Percentiles rank a stretch among this genome's conserved stretches.
phyloP scores from a whole-genome alignment of 2,329 filamentous ascomycete species.

The Pezicula carpinea region DNA sequence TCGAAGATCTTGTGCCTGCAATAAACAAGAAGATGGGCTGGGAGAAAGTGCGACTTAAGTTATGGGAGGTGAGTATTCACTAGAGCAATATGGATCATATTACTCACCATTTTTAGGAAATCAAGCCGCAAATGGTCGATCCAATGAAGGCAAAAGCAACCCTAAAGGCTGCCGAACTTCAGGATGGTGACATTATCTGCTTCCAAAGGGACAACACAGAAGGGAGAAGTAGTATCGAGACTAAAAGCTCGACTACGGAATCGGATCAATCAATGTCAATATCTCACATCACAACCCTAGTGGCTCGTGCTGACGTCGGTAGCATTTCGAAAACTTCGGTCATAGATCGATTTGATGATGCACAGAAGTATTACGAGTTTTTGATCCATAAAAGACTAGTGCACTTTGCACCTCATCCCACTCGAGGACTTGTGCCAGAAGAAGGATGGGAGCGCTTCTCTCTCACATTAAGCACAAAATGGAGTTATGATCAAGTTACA shows the following conservation, averaged over 20 bases:
- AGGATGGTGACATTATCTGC: conserved; percentile 95
- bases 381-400: conserved; percentile 78
- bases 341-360: conserved; percentile 60
- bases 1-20: conserved; percentile 72
- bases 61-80: conserved; percentile 64
- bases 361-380: conserved; percentile 88
- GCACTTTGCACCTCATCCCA: conserved; percentile 67
- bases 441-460: conserved; percentile 64
- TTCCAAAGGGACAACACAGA: conserved; percentile 66
- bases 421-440: conserved; percentile 39
- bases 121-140: conserved; percentile 98
- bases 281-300: conserved; percentile 1
- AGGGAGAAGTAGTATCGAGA: conserved; percentile 34
- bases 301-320: conserved; percentile 15
- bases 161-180: conserved; percentile 85
- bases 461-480: conserved; percentile 78
- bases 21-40: conserved; percentile 84
- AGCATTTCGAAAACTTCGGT: conserved; percentile 4
- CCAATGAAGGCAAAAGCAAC: conserved; percentile 86
- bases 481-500: conserved; percentile 82
- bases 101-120: conserved; percentile 54
- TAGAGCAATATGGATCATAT: not conserved
- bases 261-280: conserved; percentile 13
- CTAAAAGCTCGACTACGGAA: conserved; percentile 22
- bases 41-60: conserved; percentile 55